Evolutionary conservation across 208 protist genomes (phyloP).

Genomic region (Wallacemonas sp.): DNA sequence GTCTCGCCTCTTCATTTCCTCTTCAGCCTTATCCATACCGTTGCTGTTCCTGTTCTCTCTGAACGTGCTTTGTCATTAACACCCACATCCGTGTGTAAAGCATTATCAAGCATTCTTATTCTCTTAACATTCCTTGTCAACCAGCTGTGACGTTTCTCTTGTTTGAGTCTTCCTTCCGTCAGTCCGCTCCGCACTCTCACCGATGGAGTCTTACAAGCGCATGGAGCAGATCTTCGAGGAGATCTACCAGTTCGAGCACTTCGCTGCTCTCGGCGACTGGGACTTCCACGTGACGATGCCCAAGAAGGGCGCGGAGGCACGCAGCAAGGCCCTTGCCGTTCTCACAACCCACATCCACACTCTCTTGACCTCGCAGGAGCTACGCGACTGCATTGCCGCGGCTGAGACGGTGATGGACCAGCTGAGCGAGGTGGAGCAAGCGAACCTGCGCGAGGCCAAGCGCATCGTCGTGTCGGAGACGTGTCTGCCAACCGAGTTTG

Average conservation of each 20-base stretch:
- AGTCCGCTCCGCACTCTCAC: no score
- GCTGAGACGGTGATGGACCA: constrained; percentile 13
- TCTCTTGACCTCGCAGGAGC: constrained; percentile 23
- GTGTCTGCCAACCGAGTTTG: constrained; percentile 30
- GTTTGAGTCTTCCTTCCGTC: no score
- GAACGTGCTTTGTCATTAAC: no score
- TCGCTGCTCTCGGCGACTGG: constrained; percentile 36
- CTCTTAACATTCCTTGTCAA: no score
- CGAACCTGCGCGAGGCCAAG: constrained; percentile 49
- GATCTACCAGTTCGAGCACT: constrained; percentile 37
- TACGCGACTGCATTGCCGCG: constrained; percentile 23
- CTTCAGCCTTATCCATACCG: no score
- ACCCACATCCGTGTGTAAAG: no score
- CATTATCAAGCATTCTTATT: no score
- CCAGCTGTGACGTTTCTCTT: no score
- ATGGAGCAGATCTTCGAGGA: constrained; percentile 42
- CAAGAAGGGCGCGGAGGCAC: constrained; percentile 22
- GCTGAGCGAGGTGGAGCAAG: constrained; percentile 31
- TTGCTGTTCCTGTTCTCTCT: no score
- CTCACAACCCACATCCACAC: constrained; percentile 26
- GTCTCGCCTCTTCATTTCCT: no score
- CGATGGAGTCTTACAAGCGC: constrained; percentile 50
- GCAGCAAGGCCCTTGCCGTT: constrained; percentile 32
- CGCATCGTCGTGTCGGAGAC: constrained; percentile 20
- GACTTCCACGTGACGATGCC: constrained; percentile 51